Conservation (phyloP, 108 stramenopile genomes). For the Mediolabrus comicus region DNA sequence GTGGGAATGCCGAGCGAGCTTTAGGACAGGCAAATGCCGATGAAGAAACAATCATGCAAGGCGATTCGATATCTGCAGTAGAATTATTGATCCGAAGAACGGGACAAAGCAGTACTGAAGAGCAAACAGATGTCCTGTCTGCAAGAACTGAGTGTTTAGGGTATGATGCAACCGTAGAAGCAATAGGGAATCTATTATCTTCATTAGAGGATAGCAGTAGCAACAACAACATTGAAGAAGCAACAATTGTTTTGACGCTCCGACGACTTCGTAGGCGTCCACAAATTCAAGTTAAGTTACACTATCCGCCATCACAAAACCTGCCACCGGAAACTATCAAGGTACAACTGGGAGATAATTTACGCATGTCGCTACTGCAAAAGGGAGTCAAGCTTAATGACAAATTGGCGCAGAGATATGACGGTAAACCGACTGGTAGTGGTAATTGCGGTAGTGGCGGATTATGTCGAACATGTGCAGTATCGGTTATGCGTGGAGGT, state of each 20-base stretch:
- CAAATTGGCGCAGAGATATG: constrained; percentile 40
- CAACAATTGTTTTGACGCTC: constrained; percentile 19
- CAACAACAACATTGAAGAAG: constrained; percentile 3
- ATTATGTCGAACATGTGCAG: constrained; percentile 70
- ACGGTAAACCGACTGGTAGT: constrained; percentile 28
- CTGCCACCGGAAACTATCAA: constrained; percentile 16
- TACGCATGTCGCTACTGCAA: constrained; percentile 42
- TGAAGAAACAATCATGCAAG: constrained; percentile 20
- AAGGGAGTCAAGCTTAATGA: constrained; percentile 50
- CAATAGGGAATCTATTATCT: constrained; percentile 15
- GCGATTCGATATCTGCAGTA: constrained; percentile 33
- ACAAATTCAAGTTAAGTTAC: constrained; percentile 31
- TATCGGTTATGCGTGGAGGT: constrained; percentile 51
- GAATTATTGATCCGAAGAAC: constrained; percentile 16
- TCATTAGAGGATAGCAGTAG: not conserved
- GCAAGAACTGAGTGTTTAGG: constrained; percentile 65
- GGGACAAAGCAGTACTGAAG: not conserved
- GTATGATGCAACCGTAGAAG: constrained; percentile 53
- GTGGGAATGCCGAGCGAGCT: constrained; percentile 28
- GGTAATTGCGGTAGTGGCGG: constrained; percentile 73
- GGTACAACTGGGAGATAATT: constrained; percentile 43
- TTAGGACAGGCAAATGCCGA: not conserved
- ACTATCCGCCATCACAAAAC: constrained; percentile 39
- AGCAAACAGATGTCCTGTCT: constrained; percentile 22
- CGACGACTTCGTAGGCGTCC: constrained; percentile 42